Base-by-base conservation (phyloP, 768 basidiomycete genomes). In the Suillus plorans region DNA sequence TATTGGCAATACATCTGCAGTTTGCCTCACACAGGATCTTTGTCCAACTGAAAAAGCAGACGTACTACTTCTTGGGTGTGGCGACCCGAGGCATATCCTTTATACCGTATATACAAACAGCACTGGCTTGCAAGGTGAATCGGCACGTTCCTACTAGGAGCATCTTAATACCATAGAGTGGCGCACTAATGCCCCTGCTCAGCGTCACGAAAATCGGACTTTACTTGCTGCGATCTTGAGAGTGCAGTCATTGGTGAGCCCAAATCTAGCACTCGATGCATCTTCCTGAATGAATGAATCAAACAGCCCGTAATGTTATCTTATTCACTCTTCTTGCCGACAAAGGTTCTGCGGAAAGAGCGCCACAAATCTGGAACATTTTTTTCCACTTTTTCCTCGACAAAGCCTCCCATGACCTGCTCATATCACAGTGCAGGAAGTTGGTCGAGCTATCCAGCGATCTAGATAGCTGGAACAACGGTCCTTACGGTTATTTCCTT, bases 1-100 rank as follows among this genome's bases (percentile, higher is more conserved):
- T 2, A 75, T 86, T 16, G 87, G 88, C 41, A 87, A 87, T 69
- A 87, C 87, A 0, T 78, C 85, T 5, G 81, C 88, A 5, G 73
- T 83, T 5, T 82, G 76, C 53, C 73, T 88, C 16, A 82, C 83
- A 4, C 74, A 82, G 61, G 77, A 81, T 47, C 70, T 88, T 6
- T 72, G 83, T 63, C 80, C 81, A 0, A 85, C 85, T 65, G 71
- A 79, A 60, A 61, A 72, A n/a, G 85, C 83, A 7, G 71, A 80
- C n/a, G 70, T 86, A 31, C 76, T 89, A 4, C 78, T 86, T 20
- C 75, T 87, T 36, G 86, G 81, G 28, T 87, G 86, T 67, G 86
- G 86, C 18, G 87, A 88, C 68, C 81, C 83, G 13, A 75, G 85
- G 36, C 84, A 80, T 61, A 80, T 87, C 12, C 63, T 88, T 16